Base-by-base conservation (phyloP, 129 eudicot genomes). In the Chrysanthemum makinoi region DNA sequence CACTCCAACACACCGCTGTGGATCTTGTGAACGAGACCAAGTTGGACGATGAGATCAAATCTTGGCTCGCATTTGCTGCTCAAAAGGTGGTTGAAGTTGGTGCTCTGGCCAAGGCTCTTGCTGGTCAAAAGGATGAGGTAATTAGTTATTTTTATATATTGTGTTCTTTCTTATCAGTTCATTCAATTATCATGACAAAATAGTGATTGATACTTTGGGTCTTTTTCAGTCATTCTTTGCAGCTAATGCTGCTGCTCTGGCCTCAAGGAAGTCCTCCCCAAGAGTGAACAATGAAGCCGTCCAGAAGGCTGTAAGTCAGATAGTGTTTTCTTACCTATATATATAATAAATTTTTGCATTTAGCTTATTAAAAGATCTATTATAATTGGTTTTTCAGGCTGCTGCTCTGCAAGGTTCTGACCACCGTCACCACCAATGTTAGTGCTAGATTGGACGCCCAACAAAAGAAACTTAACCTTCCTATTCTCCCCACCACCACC, bases 401-500 rank as follows among this genome's bases (percentile, higher is more conserved):
- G 95, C 95, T 62, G 92, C 92, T 35, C 77, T 93, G 84, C 82
- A 75, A 81, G 95, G 95, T 43, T 89, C 96, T 70, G 96, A 93
- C 53, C 98, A 93, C 80, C 98, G 98, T 20, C 98, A 96, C 90
- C 46, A 93, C 98, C 58, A 87, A 83, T 80, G 98, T 93, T 18
- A 85, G 91, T 50, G 85, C 96, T 16, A 83, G 98, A 62, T 88
- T 93, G 11, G 98, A 87, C 62, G 90, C 96, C 68, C 98, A 93
- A 69, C 98, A 93, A 58, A 89, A 93, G 96, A 89, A 93, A 76
- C 95, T 93, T 61, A 93, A 93, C 89, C 96, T 93, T 62, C 98
- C 98, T 35, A 80, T 93, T 44, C 98, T 93, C 66, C 98, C 98
- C 2, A 93, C 98, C 82, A 93, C 98, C 75, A 93, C 98, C 51